Evolutionary conservation across 2,329 filamentous ascomycete genomes (phyloP).

Genomic region (Aspergillus felis): DNA sequence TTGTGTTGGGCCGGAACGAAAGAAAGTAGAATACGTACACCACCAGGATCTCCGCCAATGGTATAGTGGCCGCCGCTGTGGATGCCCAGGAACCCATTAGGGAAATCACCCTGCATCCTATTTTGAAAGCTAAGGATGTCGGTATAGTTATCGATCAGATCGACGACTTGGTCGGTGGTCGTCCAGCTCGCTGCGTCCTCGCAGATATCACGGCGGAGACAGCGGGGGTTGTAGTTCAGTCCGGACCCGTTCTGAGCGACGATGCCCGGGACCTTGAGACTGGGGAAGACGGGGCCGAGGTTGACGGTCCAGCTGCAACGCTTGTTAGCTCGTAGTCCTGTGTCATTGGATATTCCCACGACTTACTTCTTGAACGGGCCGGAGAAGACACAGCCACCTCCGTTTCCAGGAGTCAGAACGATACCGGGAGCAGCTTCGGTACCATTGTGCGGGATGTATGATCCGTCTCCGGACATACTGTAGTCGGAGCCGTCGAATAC

Average conservation of each 20-base stretch:
- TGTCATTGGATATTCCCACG: background rate
- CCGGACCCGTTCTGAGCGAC: conserved; percentile 13
- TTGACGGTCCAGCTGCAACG: conserved; percentile 24
- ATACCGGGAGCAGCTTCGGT: conserved; percentile 31
- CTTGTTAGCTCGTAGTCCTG: background rate
- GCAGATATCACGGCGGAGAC: conserved; percentile 26
- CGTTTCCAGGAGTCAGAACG: conserved; percentile 36
- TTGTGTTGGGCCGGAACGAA: background rate
- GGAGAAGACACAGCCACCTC: conserved; percentile 28
- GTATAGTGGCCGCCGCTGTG: conserved; percentile 47
- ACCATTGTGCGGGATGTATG: conserved; percentile 20
- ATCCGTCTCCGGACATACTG: conserved; percentile 45
- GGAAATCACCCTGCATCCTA: conserved; percentile 18
- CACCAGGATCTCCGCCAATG: conserved; percentile 43
- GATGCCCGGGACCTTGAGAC: conserved; percentile 12
- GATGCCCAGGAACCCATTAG: conserved; percentile 37
- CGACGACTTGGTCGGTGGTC: conserved; percentile 13
- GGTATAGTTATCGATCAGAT: conserved; percentile 15
- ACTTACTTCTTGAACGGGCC: conserved; percentile 34
- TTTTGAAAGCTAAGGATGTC: conserved; percentile 22
- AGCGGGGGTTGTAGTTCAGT: conserved; percentile 29
- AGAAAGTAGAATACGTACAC: conserved; percentile 3
- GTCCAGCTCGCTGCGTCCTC: conserved; percentile 15
- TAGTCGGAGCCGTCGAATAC: conserved; percentile 37
- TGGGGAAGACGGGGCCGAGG: conserved; percentile 24